phyloP scores from a whole-genome alignment of 2,329 filamentous ascomycete genomes.

The Penicillium glabrum region DNA sequence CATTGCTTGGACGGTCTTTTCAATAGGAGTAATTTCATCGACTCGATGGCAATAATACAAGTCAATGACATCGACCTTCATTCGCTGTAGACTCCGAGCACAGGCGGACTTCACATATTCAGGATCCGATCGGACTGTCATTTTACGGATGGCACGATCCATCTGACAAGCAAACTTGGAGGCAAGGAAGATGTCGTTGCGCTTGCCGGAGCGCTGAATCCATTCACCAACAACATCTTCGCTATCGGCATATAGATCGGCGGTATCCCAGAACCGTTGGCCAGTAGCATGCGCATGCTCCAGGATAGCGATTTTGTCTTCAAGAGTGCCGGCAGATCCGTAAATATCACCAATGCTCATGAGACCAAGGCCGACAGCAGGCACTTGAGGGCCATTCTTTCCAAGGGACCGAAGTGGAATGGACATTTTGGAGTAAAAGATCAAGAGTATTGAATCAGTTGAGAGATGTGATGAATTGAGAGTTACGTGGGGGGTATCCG shows the following conservation, averaged over 20 bases:
- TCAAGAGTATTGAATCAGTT: not conserved
- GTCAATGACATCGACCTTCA: conserved; percentile 42
- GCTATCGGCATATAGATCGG: conserved; percentile 33
- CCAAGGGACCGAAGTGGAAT: conserved; percentile 16
- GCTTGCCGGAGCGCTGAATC: conserved; percentile 40
- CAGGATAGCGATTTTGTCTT: conserved; percentile 22
- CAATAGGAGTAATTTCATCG: conserved; percentile 44
- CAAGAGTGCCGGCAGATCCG: conserved; percentile 13
- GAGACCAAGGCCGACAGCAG: conserved; percentile 26
- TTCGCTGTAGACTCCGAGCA: conserved; percentile 33
- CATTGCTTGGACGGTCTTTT: conserved; percentile 47
- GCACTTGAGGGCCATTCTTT: conserved; percentile 19
- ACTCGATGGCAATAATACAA: conserved; percentile 49
- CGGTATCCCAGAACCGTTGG: conserved; percentile 33
- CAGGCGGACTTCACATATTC: conserved; percentile 39
- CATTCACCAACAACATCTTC: conserved; percentile 38
- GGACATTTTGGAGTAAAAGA: not conserved
- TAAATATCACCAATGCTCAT: conserved; percentile 23
- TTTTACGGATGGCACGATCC: conserved; percentile 6
- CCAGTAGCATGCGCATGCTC: conserved; percentile 33
- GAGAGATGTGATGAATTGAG: not conserved
- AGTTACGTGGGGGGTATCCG: not conserved
- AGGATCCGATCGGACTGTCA: conserved; percentile 34
- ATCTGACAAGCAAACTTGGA: conserved; percentile 38
- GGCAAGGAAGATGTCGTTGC: conserved; percentile 43